Base-by-base conservation (phyloP, 2,329 filamentous ascomycete species). In the Chrysoporthe austroafricana region DNA sequence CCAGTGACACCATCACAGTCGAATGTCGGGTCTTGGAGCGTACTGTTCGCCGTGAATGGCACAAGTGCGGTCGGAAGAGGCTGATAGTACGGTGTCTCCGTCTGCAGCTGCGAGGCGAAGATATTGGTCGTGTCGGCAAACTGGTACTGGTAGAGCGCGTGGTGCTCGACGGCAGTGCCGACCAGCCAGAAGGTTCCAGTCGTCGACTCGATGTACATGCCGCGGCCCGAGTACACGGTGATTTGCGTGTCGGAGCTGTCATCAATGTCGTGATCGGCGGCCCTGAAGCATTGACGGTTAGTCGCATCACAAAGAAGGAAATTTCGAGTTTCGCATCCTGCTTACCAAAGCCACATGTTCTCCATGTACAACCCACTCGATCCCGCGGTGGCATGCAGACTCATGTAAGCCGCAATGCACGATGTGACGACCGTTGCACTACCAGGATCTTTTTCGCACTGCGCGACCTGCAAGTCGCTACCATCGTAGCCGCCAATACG, bases 81-180 rank as follows among this genome's bases (percentile, higher is more conserved):
- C 77, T 92, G 90, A 78, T 85, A 92, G 77, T 93, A 92, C 1
- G 90, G 86, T 4, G 90, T 89, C 76, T 92, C 90, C 63, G 89
- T 89, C 74, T 92, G 90, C 66, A 89, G 85, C 73, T 88, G 83
- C 21, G 87, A 88, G 71, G 87, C 84, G 74, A 87, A 89, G 70
- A 91, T 80, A 74, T 91, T 85, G 66, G 82, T 81, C 11, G 90
- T 89, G 64, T 82, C 81, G 70, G 81, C 79, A 69, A 91, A 80
- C 72, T 91, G 87, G 77, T 92, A 92, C 75, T 92, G 87, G 75
- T 90, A 90, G 21, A 91, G 78, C 8, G 86, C 83, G 56, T 84
- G 84, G 77, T 92, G 90, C 78, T 92, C 90, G 0, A 85, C 85
- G 0, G 86, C 83, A 0, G 88, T 90, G 9, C 89, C 90, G 67